Conservation (phyloP, 2,329 filamentous ascomycete genomes). For the Myriosclerotinia duriaeana region DNA sequence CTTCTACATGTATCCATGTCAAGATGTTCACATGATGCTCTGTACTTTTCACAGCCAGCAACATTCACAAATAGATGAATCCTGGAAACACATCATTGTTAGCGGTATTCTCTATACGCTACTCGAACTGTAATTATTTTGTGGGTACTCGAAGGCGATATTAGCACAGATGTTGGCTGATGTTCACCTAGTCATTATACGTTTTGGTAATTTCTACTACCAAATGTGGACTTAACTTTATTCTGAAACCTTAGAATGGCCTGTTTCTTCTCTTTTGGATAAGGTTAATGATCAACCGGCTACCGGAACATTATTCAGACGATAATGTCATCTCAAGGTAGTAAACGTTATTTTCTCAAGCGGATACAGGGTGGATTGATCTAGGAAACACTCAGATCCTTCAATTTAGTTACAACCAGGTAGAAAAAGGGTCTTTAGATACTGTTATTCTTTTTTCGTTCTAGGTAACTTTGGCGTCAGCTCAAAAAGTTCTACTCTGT, state of each 20-base stretch:
- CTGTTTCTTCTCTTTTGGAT: not conserved
- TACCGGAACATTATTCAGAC: not conserved
- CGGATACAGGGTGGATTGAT: not conserved
- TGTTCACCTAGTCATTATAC: not conserved
- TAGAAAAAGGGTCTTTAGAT: not conserved
- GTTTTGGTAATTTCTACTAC: not conserved
- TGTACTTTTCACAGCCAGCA: not conserved
- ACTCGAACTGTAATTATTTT: not conserved
- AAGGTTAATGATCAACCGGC: not conserved
- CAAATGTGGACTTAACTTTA: not conserved
- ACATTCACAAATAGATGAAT: not conserved
- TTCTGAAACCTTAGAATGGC: slow-evolving; percentile 1
- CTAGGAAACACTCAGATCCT: not conserved
- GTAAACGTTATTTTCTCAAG: not conserved
- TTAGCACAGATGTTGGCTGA: not conserved
- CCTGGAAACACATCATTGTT: slow-evolving; percentile 1
- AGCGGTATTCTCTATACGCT: not conserved
- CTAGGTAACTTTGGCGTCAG: not conserved
- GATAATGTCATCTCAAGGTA: not conserved
- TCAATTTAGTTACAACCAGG: not conserved
- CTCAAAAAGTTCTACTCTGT: not conserved
- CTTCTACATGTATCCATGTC: not conserved
- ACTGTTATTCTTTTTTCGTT: not conserved
- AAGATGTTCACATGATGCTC: not conserved
- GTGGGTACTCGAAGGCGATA: not conserved